Evolutionary conservation across 1,284 basidiomycete genomes (phyloP), one percentile per base, ranked within the genome.

Genomic region (Porodaedalea pini): DNA sequence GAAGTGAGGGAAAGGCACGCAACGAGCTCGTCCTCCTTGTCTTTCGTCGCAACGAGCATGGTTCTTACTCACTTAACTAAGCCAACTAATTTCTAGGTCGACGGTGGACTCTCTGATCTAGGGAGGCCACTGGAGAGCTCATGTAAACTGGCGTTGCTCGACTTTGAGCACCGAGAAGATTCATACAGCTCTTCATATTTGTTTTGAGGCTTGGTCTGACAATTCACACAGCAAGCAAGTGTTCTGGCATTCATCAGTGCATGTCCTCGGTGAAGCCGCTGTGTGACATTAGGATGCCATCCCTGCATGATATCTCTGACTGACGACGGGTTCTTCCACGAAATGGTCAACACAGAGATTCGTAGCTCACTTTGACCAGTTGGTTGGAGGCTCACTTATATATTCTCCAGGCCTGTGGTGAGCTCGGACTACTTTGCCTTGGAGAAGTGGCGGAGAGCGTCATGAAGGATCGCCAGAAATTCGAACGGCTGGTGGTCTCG

Each of bases 221-320:
- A 51, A 10, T 58, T 41, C 15, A 36, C 19, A 10, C 19, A 48
- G 93, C 56, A 93, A 96, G 71, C 88, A 87, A 66, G 97, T 99
- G 34, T 99, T 99, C 78, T 99, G 96, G 96, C 96, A 99, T 71
- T 98, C 96, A 21, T 98, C 95, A 10, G 96, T 97, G 0, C 96
- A 99, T 74, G 94, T 98, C 57, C 81, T 99, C n/a, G 96, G 96
- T 53, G 96, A 99, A 75, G 92, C 97, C 44, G 87, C 94, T 44
- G 97, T 99, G 73, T 83, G 91, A 60, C 94, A 96, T 72, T 98
- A 98, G 96, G 96, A 43, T 98, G 95, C 72, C 94, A 98, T 75
- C 80, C 99, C n/a, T 98, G 96, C 70, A 88, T 98, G 65, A 96
- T 97, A 13, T 97, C 97, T 17, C 96, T 97, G 21, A 95, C 93